Evolutionary conservation across 2,329 filamentous ascomycete species (phyloP).

Genomic region (Calonectria multiphialidica): DNA sequence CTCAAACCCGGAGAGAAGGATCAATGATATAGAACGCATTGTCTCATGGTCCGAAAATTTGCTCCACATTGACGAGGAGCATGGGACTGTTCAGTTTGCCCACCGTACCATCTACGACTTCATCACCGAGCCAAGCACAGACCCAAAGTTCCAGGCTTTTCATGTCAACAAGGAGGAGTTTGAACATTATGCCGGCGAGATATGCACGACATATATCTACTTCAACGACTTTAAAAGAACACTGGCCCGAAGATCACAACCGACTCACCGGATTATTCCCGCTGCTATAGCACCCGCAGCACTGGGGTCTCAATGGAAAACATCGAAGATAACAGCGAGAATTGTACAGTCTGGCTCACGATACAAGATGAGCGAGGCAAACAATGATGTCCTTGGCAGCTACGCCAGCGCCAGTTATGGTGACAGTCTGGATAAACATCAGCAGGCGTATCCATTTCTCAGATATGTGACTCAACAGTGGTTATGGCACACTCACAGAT

Average conservation of each 20-base stretch:
- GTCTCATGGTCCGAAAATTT: conserved; percentile 50
- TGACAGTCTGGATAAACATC: no score
- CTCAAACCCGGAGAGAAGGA: conserved; percentile 37
- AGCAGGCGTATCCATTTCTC: no score
- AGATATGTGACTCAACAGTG: no score
- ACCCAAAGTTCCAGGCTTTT: conserved; percentile 9
- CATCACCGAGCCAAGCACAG: conserved; percentile 22
- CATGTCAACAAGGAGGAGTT: conserved; percentile 38
- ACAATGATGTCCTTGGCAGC: no score
- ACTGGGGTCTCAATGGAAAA: background rate
- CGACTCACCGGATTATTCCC: background rate
- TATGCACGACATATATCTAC: conserved; percentile 54
- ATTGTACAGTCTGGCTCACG: no score
- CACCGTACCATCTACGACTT: conserved; percentile 50
- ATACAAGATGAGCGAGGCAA: no score
- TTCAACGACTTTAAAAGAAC: conserved; percentile 54
- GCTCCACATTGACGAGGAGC: conserved; percentile 47
- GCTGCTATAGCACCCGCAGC: background rate
- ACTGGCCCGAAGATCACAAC: conserved; percentile 20
- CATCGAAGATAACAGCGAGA: no score
- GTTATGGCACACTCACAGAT: no score
- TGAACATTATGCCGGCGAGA: conserved; percentile 48
- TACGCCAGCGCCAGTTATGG: no score
- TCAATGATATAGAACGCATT: conserved; percentile 45
- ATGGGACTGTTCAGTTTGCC: conserved; percentile 47